Base-by-base conservation (phyloP, 352 stramenopile genomes). In the Bremia lactucae region DNA sequence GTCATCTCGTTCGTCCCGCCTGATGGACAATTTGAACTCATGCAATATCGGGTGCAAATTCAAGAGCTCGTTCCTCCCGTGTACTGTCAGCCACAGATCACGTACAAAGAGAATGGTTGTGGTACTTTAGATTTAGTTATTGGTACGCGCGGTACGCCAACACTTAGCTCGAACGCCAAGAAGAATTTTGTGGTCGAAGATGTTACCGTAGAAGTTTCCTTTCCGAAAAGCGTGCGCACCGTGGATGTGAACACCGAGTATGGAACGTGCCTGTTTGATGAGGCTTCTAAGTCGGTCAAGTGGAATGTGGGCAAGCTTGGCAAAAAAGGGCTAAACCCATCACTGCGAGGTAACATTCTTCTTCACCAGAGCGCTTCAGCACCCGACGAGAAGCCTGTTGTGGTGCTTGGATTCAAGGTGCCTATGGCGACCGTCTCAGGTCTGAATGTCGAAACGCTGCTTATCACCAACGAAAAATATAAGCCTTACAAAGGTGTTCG, bases 401-500 rank as follows among this genome's bases (percentile, higher is more conserved):
- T 98, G 36, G 70, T 95, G 29, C 55, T 98, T 1, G 80, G 81
- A 36, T 99, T 97, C 79, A 98, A 98, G 61, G 95, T 98, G 42
- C 78, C 94, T 13, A 87, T 97, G 66, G 83, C 91, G 8, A 97
- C 91, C 6, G 90, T 98, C 31, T 97, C 87, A 49, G 94, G 95
- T 9, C 61, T 99, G 35, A 87, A 92, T 31, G 94, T 99, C 29
- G 89, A 95, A 58, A 96, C 94, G 33, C 60, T 99, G 33, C 52
- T 94, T 31, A 77, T 98, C 37, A 92, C 82, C 21, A 97, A 96
- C 59, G 96, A 99, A 67, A 87, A 86, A 46, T 99, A 98, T 71
- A 95, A 93, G 51, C 95, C 95, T 6, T 98, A 98, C 81, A 98
- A 98, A 76, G 95, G 94, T 22, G 94, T 98, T 36, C 81, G 94